A percentile compares a stretch with the other conserved stretches of the same genome.
Evolutionary conservation across 208 protist species (phyloP).

Genomic region (Trypanosoma platydactyli): DNA sequence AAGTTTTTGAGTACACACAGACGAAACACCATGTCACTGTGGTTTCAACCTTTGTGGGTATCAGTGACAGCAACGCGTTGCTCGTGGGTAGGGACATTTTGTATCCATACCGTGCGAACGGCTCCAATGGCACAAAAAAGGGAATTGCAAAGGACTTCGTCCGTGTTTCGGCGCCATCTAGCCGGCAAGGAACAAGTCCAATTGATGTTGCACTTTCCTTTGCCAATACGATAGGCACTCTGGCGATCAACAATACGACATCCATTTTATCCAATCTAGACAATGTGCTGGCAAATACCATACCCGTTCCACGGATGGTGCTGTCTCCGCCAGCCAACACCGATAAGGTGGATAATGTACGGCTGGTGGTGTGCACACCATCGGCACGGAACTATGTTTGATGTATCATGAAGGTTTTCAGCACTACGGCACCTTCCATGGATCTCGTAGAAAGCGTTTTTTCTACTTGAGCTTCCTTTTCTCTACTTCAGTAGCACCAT

Average conservation of each 20-base stretch:
- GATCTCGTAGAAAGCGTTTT: too few species aligned
- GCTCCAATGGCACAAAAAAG: conserved; percentile 1
- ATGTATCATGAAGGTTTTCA: too few species aligned
- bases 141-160: background rate
- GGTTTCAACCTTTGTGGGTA: conserved; percentile 34
- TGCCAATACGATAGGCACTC: background rate
- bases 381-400: background rate
- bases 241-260: background rate
- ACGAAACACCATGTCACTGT: conserved; percentile 6
- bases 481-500: too few species aligned
- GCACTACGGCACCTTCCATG: too few species aligned
- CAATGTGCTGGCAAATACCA: conserved; percentile 17
- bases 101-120: conserved; percentile 47
- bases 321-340: conserved; percentile 22
- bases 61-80: conserved; percentile 60
- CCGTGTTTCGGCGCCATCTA: background rate
- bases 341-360: conserved; percentile 29
- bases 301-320: conserved; percentile 20
- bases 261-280: conserved; percentile 16
- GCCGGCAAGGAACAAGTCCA: background rate
- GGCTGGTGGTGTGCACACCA: conserved; percentile 28
- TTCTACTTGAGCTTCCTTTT: too few species aligned
- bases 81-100: conserved; percentile 69
- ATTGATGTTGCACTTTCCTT: background rate
- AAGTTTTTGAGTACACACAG: conserved; percentile 40